Base-by-base conservation (phyloP, 2,329 filamentous ascomycete genomes). In the Penicillium sp. region DNA sequence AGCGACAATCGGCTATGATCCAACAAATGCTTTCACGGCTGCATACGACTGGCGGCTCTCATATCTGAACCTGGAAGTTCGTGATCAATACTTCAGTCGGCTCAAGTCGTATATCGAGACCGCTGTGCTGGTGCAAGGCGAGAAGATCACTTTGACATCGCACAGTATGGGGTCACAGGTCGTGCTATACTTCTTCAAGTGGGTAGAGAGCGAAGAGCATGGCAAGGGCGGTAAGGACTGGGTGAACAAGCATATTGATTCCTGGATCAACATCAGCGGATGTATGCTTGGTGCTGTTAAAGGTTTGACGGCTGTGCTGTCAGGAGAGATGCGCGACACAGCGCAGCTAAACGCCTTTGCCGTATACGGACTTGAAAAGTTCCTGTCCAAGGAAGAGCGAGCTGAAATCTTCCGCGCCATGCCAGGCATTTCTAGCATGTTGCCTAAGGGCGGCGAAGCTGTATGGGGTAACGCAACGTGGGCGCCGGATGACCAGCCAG, bases 151-250 rank as follows among this genome's bases (percentile, higher is more conserved):
- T 0, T 79, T 99, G 14, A 85, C 93, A 8, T 96, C 92, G 1
- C 95, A 99, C 81, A 96, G 92, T 71, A 99, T 99, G 95, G 95
- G 95, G 46, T 95, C 92, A 46, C 95, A 98, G 72, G 93, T 99
- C 0, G 80, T 96, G 5, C 93, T 96, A 49, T 83, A 88, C 75
- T 90, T 91, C 74, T 83, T 93, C 67, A 88, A 90, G 68, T 89
- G 87, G 87, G 95, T 96, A 1, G 91, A 96, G 53, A 84, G 88
- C 2, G 81, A 87, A 53, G 91, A 91, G 5, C 79, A 88, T 62
- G 95, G 95, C 4, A 86, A 86, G 21, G 93, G 92, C 1, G 93
- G 95, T 1, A 82, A 88, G 37, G 84, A 86, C 53, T 99, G 95
- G 95, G 93, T 99, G 0, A 93, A 99, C 58, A 84, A 83, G 19